phyloP scores from a whole-genome alignment of 768 basidiomycete genomes.

The Amanita molliuscula region DNA sequence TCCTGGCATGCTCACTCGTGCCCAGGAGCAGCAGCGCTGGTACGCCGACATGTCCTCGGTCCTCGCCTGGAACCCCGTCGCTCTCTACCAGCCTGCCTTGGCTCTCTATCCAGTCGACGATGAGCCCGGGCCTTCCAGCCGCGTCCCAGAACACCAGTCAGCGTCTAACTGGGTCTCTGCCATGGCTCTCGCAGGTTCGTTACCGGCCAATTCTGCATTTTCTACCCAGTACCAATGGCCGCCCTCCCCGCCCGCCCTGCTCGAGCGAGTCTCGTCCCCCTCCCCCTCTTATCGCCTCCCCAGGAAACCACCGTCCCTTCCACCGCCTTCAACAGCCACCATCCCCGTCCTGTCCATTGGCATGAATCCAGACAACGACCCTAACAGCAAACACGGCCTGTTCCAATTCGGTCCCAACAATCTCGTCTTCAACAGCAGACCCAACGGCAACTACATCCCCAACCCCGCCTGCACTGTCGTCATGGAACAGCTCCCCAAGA shows the following conservation, averaged over 20 bases:
- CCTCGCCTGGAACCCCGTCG: neutral
- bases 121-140: neutral
- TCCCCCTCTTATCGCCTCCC: neutral
- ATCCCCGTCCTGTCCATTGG: slow-evolving; percentile 24
- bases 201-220: slow-evolving; percentile 7
- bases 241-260: slow-evolving; percentile 5
- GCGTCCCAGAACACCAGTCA: neutral
- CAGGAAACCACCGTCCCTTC: slow-evolving; percentile 4
- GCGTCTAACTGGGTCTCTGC: slow-evolving; percentile 30
- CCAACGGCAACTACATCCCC: slow-evolving; percentile 22
- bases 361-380: slow-evolving; percentile 34
- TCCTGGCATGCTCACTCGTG: slow-evolving; percentile 13
- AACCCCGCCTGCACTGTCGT: slow-evolving; percentile 42
- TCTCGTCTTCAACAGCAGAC: neutral
- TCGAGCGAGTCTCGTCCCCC: slow-evolving; percentile 4
- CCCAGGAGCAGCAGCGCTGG: slow-evolving; percentile 6
- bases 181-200: slow-evolving; percentile 24
- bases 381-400: slow-evolving; percentile 34
- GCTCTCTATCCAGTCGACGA: neutral
- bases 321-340: slow-evolving; percentile 4
- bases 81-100: neutral
- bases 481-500: slow-evolving; percentile 45
- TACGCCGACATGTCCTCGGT: neutral
- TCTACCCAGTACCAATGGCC: slow-evolving; percentile 3
- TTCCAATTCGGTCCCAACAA: slow-evolving; percentile 19